Base-by-base conservation (phyloP, 495 filamentous ascomycete genomes). In the Glonium stellatum region DNA sequence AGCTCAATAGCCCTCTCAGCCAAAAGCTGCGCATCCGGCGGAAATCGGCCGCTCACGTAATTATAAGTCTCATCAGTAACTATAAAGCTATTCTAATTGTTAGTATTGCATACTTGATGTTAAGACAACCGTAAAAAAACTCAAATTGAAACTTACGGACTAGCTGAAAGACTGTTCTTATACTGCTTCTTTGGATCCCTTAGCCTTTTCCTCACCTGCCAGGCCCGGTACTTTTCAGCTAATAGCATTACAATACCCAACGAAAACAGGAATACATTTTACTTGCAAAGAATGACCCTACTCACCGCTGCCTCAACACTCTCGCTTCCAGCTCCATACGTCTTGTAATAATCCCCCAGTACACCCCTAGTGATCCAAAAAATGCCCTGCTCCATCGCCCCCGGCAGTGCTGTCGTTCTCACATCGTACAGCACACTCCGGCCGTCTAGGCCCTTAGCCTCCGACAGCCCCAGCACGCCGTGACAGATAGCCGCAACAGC, bases 271-370 rank as follows among this genome's bases (percentile, higher is more conserved):
- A 31, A 31, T 2, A 3, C 27, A 2, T 31, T 6, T 31, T 3
- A 31, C 3, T 6, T 3, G 27, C 27, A 31, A 31, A 6, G 27
- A 6, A 6, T 2, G 27, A 6, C 2, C 6, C 44, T n/a, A 9
- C 44, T 62, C 70, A 80, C 79, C 49, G 71, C 71, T 18, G 66
- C 68, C 57, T 82, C 77, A 5, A 81, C 79, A 48, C 75, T 70
- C 27, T 77, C 76, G 55, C 76, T 79, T 0, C 77, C 75, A 13
- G 75, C 74, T 1, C 79, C 80, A 58, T 79, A 82, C 3, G 79
- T 82, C 71, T 81, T 82, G 61, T 81, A 82, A 58, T 80, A 82
- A 57, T 81, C 79, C 6, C 79, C 79, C 1, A 82, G 69, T 47
- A 80, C 77, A 0, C 69, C 71, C 41, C 78, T 66, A 1, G 80